phyloP scores from a whole-genome alignment of 495 filamentous ascomycete species.

The Neurospora sp. region DNA sequence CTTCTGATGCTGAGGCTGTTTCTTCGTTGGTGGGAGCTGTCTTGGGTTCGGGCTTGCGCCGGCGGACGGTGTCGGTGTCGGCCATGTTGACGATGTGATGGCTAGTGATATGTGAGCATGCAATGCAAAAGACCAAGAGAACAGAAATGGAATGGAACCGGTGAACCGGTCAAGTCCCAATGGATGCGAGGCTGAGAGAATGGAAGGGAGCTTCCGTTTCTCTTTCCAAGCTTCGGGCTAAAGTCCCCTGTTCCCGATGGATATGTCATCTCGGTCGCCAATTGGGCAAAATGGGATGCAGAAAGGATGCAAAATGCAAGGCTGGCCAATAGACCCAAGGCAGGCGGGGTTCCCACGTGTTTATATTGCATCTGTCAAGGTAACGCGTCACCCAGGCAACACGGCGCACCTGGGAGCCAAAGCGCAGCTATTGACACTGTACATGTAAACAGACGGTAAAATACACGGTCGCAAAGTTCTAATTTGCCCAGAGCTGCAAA shows the following conservation, averaged over 20 bases:
- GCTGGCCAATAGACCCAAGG: neutral
- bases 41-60: conserved; percentile 19
- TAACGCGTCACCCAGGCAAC: neutral
- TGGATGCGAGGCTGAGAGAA: conserved; percentile 5
- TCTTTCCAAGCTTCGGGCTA: neutral
- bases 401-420: neutral
- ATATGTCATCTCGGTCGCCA: neutral
- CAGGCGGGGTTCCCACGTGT: neutral
- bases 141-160: neutral
- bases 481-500: neutral
- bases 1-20: neutral
- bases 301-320: neutral
- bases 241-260: neutral
- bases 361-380: neutral
- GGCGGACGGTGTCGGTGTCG: conserved; percentile 16
- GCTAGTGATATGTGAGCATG: neutral
- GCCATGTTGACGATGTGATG: conserved; percentile 11
- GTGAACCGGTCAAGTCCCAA: conserved; percentile 4
- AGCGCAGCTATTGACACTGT: neutral
- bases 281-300: neutral
- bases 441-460: neutral
- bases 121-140: neutral
- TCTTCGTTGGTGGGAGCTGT: neutral
- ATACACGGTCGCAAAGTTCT: neutral
- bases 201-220: neutral